Evolutionary conservation across 495 filamentous ascomycete genomes (phyloP), one percentile per base, ranked within the genome.

Genomic region (Lasiosphaeris hirsuta): DNA sequence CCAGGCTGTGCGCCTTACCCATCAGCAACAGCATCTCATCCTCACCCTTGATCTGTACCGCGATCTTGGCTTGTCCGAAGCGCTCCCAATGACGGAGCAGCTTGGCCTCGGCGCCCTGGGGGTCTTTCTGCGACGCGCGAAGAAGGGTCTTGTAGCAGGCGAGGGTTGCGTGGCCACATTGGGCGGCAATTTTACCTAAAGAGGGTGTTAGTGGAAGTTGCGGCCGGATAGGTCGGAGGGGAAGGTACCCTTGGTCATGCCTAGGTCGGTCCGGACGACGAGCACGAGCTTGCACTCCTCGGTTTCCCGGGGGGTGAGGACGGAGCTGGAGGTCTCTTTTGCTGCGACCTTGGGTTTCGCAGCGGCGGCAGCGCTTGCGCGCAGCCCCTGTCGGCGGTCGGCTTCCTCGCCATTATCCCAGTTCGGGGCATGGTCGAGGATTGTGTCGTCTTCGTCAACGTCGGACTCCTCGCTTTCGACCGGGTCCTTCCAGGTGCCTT

Each of bases 211-310:
- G 41, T 38, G 3, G 10, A 1, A n/a, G 1, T 7, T 7, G 39
- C 9, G n/a, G n/a, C 13, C 17, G 40, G 23, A 35, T 9, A 0
- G 19, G 6, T 4, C 35, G 36, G 47, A 40, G 23, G n/a, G 47
- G 47, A 51, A 48, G 30, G 30, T 76, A 93, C 92, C 92, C 79
- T 95, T 96, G 7, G 87, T 90, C 95, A 98, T 98, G 44, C 92
- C 92, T 64, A 98, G 70, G 74, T 98, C 94, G 19, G 89, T 96
- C 61, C 94, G 75, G 36, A 97, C 92, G 11, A 96, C 90, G 17
- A 98, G 76, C 15, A 97, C 92, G 47, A 98, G 75, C 69, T 98
- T 98, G 75, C 92, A 96, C 63, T 96, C 92, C 66, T 97, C 93
- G 7, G 69, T 79, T 54, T 79, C 78, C 35, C 73, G 71, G 3